These are phyloP conservation scores for Lachnellula subtilissima DNA, from an alignment of 2,329 filamentous ascomycete species.

Conservation along the genomic window DNA sequence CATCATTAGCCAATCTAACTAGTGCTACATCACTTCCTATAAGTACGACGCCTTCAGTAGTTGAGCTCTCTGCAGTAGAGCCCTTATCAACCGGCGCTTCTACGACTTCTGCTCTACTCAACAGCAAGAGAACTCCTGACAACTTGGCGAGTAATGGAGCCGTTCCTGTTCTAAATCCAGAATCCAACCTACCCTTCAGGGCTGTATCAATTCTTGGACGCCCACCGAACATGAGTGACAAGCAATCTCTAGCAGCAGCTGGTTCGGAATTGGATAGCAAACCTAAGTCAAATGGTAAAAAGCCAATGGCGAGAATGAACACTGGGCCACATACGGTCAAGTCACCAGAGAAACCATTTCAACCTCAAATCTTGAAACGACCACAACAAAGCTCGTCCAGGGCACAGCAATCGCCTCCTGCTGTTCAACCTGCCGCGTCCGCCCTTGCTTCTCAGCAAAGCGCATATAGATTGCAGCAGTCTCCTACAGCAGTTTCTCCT, in stretches of 20 bases:
- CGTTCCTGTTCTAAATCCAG: conserved; percentile 22
- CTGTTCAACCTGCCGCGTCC: background rate
- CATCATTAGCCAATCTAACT: conserved; percentile 9
- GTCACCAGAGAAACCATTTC: conserved; percentile 41
- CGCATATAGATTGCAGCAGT: background rate
- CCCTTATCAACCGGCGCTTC: conserved; percentile 20
- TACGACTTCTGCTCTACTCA: conserved; percentile 15
- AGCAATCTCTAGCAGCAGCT: conserved; percentile 7
- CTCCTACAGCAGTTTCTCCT: background rate
- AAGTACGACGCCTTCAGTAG: conserved; percentile 25
- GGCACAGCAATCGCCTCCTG: conserved; percentile 16
- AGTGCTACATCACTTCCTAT: conserved; percentile 22
- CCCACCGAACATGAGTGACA: conserved; percentile 17
- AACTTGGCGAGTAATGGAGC: conserved; percentile 9
- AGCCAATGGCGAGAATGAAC: background rate
- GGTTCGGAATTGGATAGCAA: conserved; percentile 1
- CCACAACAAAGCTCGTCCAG: conserved; percentile 36
- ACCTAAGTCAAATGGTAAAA: conserved; percentile 9
- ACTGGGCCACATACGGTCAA: background rate
- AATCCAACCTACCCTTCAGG: conserved; percentile 25
- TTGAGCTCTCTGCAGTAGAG: conserved; percentile 31
- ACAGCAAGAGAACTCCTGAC: conserved; percentile 19
- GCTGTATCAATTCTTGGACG: conserved; percentile 27
- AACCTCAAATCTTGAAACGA: conserved; percentile 49
- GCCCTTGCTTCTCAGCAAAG: background rate